A percentile compares a stretch with the other conserved stretches of the same genome.
These are phyloP conservation scores for Leccinum obscurum DNA, from an alignment of 768 basidiomycete species.

Conservation along the genomic window DNA sequence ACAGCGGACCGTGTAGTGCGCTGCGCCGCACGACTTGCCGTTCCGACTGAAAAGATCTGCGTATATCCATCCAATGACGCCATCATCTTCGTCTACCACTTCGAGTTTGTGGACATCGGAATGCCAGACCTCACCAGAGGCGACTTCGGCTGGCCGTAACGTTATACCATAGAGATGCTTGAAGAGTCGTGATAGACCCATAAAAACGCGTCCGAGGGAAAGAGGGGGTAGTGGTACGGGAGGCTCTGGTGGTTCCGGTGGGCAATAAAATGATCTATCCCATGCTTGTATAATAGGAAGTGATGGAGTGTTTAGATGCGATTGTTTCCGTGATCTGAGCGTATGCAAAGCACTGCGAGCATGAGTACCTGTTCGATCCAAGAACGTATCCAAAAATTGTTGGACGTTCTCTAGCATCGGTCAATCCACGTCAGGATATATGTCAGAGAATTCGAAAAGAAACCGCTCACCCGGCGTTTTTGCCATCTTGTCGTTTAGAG, in stretches of 20 bases:
- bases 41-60: conserved; percentile 84
- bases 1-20: conserved; percentile 97
- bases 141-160: conserved; percentile 65
- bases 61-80: conserved; percentile 92
- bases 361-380: conserved; percentile 76
- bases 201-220: conserved; percentile 88
- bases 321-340: conserved; percentile 70
- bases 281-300: conserved; percentile 83
- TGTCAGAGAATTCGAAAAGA: not conserved
- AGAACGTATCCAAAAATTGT: conserved; percentile 79
- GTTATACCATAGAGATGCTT: conserved; percentile 84
- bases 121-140: conserved; percentile 88
- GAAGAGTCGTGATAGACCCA: conserved; percentile 90
- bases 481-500: conserved; percentile 95
- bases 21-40: conserved; percentile 89
- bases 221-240: conserved; percentile 71
- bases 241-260: conserved; percentile 73
- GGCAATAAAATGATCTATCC: conserved; percentile 95
- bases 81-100: conserved; percentile 86
- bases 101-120: conserved; percentile 86
- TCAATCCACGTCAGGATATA: conserved; percentile 2
- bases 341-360: conserved; percentile 73
- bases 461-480: conserved; percentile 73
- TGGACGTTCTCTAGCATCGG: conserved; percentile 69
- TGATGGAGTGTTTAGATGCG: conserved; percentile 56